Evolutionary conservation across 208 protist genomes (phyloP).

Genomic region (Naegleria gruberi): DNA sequence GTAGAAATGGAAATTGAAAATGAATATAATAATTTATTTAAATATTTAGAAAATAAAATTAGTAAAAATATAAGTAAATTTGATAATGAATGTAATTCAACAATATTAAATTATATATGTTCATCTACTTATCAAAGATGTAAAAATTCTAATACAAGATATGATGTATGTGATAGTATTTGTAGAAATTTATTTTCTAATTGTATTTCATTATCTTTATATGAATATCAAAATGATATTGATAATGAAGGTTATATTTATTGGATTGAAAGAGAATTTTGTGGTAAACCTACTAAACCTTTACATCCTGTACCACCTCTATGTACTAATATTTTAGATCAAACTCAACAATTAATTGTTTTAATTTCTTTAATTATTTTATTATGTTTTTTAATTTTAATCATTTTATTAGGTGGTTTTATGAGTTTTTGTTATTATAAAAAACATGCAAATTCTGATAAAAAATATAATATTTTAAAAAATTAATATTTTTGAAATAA

Average conservation of each 20-base stretch:
- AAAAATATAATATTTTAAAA: too few relatives aligned
- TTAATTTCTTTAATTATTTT: not conserved
- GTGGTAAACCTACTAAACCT: not conserved
- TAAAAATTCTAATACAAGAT: not conserved
- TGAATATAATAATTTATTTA: not conserved
- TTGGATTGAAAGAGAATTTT: not conserved
- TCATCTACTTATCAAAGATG: not conserved
- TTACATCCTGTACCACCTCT: not conserved
- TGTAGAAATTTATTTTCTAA: not conserved
- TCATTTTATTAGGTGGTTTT: not conserved
- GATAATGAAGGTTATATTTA: not conserved
- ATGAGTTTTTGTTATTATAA: not conserved
- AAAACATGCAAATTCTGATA: too few relatives aligned
- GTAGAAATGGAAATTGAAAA: not conserved
- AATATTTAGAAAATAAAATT: not conserved
- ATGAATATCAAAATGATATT: not conserved
- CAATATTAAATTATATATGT: not conserved
- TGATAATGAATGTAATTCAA: not conserved
- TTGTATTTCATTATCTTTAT: not conserved
- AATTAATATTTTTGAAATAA: too few relatives aligned
- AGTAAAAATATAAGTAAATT: not conserved
- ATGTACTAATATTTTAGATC: not conserved
- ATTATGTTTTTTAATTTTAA: not conserved
- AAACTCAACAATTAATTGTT: not conserved
- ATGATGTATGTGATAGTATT: not conserved